Conservation (phyloP, 257 asterid species). For the Ballota nigra region DNA sequence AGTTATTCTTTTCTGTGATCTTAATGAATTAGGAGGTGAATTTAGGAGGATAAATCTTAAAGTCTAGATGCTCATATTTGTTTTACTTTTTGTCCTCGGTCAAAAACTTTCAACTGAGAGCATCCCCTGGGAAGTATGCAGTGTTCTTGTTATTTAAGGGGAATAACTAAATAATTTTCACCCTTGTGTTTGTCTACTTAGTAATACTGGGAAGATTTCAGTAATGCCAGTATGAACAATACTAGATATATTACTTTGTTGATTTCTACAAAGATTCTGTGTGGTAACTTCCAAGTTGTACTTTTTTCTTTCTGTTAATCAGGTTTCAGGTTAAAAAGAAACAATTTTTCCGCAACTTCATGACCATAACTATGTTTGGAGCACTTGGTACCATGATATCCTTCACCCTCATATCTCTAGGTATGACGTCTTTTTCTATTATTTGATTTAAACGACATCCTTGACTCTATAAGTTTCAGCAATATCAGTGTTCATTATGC, state of each 20-base stretch:
- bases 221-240: not conserved
- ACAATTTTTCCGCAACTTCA: constrained; percentile 95
- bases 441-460: constrained; percentile 5
- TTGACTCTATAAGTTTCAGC: constrained; percentile 14
- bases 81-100: not conserved
- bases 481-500: constrained; percentile 1
- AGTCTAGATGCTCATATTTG: not conserved
- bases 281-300: constrained; percentile 7
- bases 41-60: not conserved
- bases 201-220: not conserved
- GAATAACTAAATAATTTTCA: not conserved
- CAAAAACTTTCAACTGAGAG: not conserved
- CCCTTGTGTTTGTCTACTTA: constrained; percentile 6
- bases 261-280: constrained; percentile 16
- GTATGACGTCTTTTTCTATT: constrained; percentile 40
- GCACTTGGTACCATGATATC: constrained; percentile 96
- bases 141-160: constrained; percentile 6
- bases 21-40: not conserved
- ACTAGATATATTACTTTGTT: constrained; percentile 4
- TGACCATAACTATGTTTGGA: constrained; percentile 85
- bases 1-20: not conserved
- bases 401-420: constrained; percentile 74
- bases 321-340: constrained; percentile 99
- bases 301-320: constrained; percentile 31
- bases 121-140: not conserved